Evolutionary conservation across 2,329 filamentous ascomycete species (phyloP).

Genomic region (Fonsecaea pugnacius): DNA sequence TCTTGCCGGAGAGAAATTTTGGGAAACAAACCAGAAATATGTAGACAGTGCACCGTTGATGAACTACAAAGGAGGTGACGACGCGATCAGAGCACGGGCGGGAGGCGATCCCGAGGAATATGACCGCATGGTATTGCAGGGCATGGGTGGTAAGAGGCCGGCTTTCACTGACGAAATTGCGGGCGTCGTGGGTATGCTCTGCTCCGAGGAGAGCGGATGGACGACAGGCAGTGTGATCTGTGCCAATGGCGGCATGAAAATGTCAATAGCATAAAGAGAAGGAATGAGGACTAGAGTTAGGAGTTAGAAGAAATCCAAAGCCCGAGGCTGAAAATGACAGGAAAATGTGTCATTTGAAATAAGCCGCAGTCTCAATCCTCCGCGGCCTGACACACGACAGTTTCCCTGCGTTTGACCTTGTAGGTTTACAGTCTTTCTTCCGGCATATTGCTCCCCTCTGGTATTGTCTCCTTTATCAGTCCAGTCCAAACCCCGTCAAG

Average conservation of each 20-base stretch:
- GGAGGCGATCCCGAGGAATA: slow-evolving; percentile 64
- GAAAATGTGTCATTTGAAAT: slow-evolving; percentile 12
- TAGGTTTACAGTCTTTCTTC: slow-evolving; percentile 8
- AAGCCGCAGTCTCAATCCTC: not conserved
- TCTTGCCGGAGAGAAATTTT: slow-evolving; percentile 61
- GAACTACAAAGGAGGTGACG: slow-evolving; percentile 58
- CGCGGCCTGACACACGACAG: not conserved
- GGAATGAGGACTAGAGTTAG: not conserved
- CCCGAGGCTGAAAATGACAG: slow-evolving; percentile 10
- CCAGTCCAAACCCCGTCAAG: not conserved
- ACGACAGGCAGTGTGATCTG: slow-evolving; percentile 79
- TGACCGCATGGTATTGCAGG: slow-evolving; percentile 63
- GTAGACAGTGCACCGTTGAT: slow-evolving; percentile 69
- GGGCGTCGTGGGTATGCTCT: slow-evolving; percentile 76
- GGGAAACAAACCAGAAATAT: slow-evolving; percentile 62
- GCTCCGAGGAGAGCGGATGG: slow-evolving; percentile 72
- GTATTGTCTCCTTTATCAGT: not conserved
- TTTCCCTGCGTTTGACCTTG: not conserved
- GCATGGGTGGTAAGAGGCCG: slow-evolving; percentile 61
- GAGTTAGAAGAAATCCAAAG: not conserved
- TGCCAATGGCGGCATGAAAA: slow-evolving; percentile 77
- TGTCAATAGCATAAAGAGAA: slow-evolving; percentile 42
- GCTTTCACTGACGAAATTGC: slow-evolving; percentile 74
- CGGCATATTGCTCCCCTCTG: not conserved
- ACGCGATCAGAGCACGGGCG: slow-evolving; percentile 55